Base-by-base conservation (phyloP, 2,329 filamentous ascomycete genomes). In the Chaetomium strumarium region DNA sequence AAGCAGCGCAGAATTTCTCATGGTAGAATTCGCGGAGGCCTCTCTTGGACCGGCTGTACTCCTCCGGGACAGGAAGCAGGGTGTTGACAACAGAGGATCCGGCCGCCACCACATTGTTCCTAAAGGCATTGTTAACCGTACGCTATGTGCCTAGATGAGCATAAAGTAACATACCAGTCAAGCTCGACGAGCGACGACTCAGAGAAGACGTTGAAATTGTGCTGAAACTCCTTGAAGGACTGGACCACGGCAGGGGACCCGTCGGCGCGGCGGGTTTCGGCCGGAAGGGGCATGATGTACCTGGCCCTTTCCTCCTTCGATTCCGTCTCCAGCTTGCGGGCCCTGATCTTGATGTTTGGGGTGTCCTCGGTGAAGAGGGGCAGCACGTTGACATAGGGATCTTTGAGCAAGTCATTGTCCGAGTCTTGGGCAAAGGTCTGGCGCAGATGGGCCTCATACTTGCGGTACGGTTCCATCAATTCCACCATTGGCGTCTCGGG, bases 61-160 rank as follows among this genome's bases (percentile, higher is more conserved):
- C 69, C 2, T 78, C 69, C 6, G 84, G 85, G 6, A 89, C 80
- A 0, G 88, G 86, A 13, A 95, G 70, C 33, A 95, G 75, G 45
- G 85, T 85, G 49, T 90, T 95, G 48, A 89, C 82, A 1, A 92
- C 89, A 1, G 88, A 84, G 45, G 86, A 91, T 11, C 90, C 90
- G 38, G 88, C 87, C 30, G 81, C 90, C 14, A 93, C 83, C 14
- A 95, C 81, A 65, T 93, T 93, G 63, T 33, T 49, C 57, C 56
- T 58, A 31, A 16, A 37, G 12, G 9, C 12, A 17, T 2, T 29
- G 16, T 47, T 31, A 49, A 36, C 14, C 5, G 11, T 30, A 38
- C 5, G 10, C 6, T 5, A 8, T 6, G 20, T 16, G 14, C n/a
- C 12, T 12, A 34, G 13, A 16, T 38, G 20, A 10, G 14, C 17